Evolutionary conservation across 768 basidiomycete species (phyloP), one percentile per base, ranked within the genome.

Genomic region (Butyriboletus loyo): DNA sequence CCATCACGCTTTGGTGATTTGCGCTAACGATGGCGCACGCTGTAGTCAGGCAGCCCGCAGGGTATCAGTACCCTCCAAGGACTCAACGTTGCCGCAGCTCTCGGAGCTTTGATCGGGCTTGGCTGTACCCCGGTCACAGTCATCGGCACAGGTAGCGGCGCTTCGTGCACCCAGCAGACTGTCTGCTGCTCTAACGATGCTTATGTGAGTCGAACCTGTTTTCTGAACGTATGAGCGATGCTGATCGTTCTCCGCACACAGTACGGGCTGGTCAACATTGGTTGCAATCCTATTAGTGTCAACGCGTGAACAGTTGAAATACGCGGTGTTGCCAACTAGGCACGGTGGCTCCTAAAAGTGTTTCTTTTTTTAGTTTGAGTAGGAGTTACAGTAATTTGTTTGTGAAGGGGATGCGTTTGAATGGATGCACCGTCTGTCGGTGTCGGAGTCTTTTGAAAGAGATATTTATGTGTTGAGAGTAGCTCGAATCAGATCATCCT

Each of bases 121-220:
- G 7, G 7, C 7, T 62, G 61, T 34, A 7, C 10, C 25, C 39
- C 57, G 0, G 27, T 50, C 40, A 49, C 45, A 2, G 22, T 1
- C 1, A 3, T 42, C 1, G 48, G 50, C 1, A 21, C 36, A 0
- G 21, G 22, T 4, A 22, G 13, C 3, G n/a, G 43, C 14, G n/a
- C 39, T 1, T 1, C 11, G 1, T 63, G 62, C 46, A 34, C 24
- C 10, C 31, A 39, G 19, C 32, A 57, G 22, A 39, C 61, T 0
- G 55, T 63, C 28, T 63, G 61, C 34, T 63, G 62, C 53, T 42
- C 32, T 14, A 42, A 30, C 4, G 40, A 59, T 5, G n/a, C 3
- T 5, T 54, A 46, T 3, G 61, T 63, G 17, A 54, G 55, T 32
- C 10, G 3, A 9, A 1, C 1, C 22, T 7, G 8, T 27, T 37